Base-by-base conservation (phyloP, 1,284 basidiomycete species). In the Sanghuangporus weigelae region DNA sequence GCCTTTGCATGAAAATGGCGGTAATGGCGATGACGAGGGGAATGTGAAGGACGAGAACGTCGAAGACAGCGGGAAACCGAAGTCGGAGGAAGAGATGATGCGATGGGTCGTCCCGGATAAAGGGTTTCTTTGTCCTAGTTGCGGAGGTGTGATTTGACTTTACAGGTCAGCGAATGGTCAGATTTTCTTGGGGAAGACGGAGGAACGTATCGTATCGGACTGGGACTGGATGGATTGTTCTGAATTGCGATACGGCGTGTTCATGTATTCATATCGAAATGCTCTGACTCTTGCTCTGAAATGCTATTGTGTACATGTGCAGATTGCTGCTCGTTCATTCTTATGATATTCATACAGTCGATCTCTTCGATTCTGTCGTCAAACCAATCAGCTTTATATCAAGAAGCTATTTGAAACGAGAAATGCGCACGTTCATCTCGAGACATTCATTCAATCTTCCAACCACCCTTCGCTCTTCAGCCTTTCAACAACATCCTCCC, bases 81-180 rank as follows among this genome's bases (percentile, higher is more conserved):
- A 23, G 23, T 19, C 26, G 14, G 50, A 46, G 21, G 36, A 14
- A 21, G 38, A 55, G 14, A 40, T 53, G n/a, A 39, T 40, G 21
- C 42, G 26, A 12, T 60, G 57, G 63, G 53, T 56, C n/a, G 63
- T 49, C n/a, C 16, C 46, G 31, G 63, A 64, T 51, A 31, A 59
- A 16, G 57, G 50, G 3, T 46, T 64, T 14, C 11, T 64, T 7
- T 64, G 63, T 39, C 63, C 63, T 5, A 49, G 42, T 7, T 64
- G 63, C 35, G 51, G 51, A 38, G 57, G 57, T 21, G 63, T 42
- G 14, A 56, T 64, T 19, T 64, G 40, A 60, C 19, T 21, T 50
- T 50, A 36, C 23, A 57, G 14, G 40, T 19, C 23, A 10, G n/a
- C 23, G 16, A 23, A 56, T 44, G 36, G 23, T 39, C 16, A 23